These are phyloP conservation scores for Verticillium nonalfalfae DNA, from an alignment of 2,329 filamentous ascomycete species.

Conservation along the genomic window DNA sequence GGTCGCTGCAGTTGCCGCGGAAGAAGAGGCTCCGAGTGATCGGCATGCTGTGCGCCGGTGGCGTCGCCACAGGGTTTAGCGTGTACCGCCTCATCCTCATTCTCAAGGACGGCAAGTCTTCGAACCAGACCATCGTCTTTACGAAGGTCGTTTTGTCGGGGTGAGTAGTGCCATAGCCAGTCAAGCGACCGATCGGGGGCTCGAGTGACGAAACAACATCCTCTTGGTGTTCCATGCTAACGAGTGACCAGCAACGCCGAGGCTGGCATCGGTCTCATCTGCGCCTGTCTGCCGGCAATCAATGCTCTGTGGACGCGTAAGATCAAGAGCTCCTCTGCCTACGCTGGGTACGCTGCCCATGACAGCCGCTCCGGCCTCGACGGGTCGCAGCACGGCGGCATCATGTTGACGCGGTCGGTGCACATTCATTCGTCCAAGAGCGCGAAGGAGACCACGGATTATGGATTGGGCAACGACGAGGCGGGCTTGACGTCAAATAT, in stretches of 20 bases:
- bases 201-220: too few relatives aligned
- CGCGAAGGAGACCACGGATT: slow-evolving; percentile 2
- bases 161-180: not conserved
- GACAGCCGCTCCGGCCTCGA: slow-evolving; percentile 7
- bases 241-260: slow-evolving; percentile 18
- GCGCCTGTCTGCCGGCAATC: slow-evolving; percentile 21
- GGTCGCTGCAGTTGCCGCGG: slow-evolving; percentile 21
- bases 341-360: slow-evolving; percentile 15
- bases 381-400: slow-evolving; percentile 15
- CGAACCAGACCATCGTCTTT: slow-evolving; percentile 19
- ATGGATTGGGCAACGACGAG: slow-evolving; percentile 15
- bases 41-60: slow-evolving; percentile 21
- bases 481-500: slow-evolving; percentile 12
- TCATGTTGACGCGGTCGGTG: slow-evolving; percentile 20
- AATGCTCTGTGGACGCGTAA: slow-evolving; percentile 14
- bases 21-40: slow-evolving; percentile 21
- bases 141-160: slow-evolving; percentile 17
- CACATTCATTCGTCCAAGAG: slow-evolving; percentile 15
- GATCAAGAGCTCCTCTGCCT: slow-evolving; percentile 10
- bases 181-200: too few relatives aligned
- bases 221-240: not conserved
- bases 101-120: slow-evolving; percentile 14
- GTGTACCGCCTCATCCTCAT: slow-evolving; percentile 20
- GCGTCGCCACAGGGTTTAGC: slow-evolving; percentile 22
- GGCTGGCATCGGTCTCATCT: slow-evolving; percentile 22